Percentiles rank a stretch among this genome's conserved stretches.
Evolutionary conservation across 2,329 filamentous ascomycete genomes (phyloP).

Genomic region (Cladosporium sp.): DNA sequence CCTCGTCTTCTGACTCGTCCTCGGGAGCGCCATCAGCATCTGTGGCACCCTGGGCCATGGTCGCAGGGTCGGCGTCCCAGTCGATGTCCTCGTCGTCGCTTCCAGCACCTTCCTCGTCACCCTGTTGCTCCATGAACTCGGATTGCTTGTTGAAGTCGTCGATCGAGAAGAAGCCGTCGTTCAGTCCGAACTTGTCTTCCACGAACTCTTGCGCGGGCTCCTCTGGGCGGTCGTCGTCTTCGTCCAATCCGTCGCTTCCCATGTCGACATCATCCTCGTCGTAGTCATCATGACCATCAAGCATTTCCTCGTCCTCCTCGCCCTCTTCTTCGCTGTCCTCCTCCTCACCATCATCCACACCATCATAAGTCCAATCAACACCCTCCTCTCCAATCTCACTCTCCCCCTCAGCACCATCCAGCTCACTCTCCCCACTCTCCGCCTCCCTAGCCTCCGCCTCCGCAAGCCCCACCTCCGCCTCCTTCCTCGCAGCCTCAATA

Average conservation of each 20-base stretch:
- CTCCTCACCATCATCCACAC: constrained; percentile 43
- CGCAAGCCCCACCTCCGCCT: constrained; percentile 54
- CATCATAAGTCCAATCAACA: constrained; percentile 43
- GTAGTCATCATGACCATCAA: constrained; percentile 38
- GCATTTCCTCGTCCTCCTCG: constrained; percentile 37
- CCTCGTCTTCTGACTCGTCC: constrained; percentile 61
- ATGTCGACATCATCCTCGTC: constrained; percentile 48
- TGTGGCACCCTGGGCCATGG: constrained; percentile 37
- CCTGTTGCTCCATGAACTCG: constrained; percentile 84
- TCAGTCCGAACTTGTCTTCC: constrained; percentile 79
- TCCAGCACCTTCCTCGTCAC: constrained; percentile 74
- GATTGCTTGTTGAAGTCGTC: constrained; percentile 96
- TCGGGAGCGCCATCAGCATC: constrained; percentile 37
- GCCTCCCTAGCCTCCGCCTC: constrained; percentile 34
- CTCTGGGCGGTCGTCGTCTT: constrained; percentile 53
- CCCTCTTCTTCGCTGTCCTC: constrained; percentile 38
- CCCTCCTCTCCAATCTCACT: constrained; percentile 40
- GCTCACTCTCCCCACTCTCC: constrained; percentile 31
- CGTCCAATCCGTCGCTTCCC: constrained; percentile 41
- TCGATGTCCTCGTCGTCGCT: constrained; percentile 87
- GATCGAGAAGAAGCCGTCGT: constrained; percentile 97
- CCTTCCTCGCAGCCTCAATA: constrained; percentile 63
- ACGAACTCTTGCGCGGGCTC: constrained; percentile 59
- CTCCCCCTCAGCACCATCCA: constrained; percentile 33
- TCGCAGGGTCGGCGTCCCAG: constrained; percentile 79